Evolutionary conservation across 306 rosid genomes (phyloP), one percentile per base, ranked within the genome.

Genomic region (Lathyrus aphaca): DNA sequence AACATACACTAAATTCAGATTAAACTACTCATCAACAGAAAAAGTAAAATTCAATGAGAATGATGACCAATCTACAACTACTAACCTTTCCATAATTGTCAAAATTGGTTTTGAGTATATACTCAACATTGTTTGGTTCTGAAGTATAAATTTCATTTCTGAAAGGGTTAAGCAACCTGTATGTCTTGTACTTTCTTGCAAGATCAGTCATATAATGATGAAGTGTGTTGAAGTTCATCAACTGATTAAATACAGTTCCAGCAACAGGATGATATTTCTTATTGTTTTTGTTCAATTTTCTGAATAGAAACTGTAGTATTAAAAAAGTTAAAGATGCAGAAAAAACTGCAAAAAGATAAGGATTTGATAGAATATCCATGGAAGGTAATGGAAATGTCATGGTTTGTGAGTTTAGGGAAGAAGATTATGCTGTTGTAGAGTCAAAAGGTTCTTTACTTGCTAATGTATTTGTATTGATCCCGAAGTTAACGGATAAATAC

Each of bases 201-300:
- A 84, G 95, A 48, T 85, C 87, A 56, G 98, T 89, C 98, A 87
- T 89, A 13, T 89, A 89, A 54, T 92, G 83, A 39, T 89, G 96
- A 68, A 88, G 1, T 57, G 89, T 80, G 14, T 85, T 80, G 87
- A 92, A 92, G 75, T 92, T 85, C 37, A 75, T 73, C 29, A 90
- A 45, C 70, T 86, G 98, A 38, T 92, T 77, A 27, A 92, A 86
- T 0, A 83, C 10, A 3, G 96, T 92, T 0, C 96, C 96, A 1
- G 82, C 96, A 74, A 90, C 21, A 14, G 96, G 96, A 35, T 83
- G 91, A 64, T 82, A 83, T 77, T 82, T 86, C 76, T 82, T n/a
- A 25, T 50, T 56, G 12, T 46, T 82, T 70, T 62, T 72, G 43
- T 27, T 77, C 51, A 70, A 9, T n/a, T 69, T 84, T 59, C 66